Evolutionary conservation across 345 rosid genomes (phyloP).

Genomic region (Microthlaspi erraticum): DNA sequence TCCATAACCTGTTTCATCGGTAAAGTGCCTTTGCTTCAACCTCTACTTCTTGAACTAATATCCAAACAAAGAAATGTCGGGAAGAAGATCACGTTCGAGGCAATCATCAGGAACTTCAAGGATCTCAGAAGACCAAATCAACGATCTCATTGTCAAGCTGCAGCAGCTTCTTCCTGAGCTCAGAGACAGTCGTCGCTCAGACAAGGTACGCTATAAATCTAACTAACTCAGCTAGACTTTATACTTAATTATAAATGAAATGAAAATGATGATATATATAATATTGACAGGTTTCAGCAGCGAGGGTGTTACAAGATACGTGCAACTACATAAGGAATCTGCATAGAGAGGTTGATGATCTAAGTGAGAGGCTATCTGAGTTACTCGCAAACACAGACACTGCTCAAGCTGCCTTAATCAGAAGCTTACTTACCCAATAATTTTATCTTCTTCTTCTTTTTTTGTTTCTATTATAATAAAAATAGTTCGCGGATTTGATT

Average conservation of each 20-base stretch:
- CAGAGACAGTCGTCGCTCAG: constrained; percentile 61
- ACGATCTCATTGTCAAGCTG: constrained; percentile 74
- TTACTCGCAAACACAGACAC: constrained; percentile 69
- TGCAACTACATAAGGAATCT: constrained; percentile 83
- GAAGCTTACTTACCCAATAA: constrained; percentile 68
- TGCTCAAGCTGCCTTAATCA: constrained; percentile 78
- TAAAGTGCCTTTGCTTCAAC: constrained; percentile 15
- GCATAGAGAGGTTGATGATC: constrained; percentile 79
- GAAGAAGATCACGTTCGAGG: constrained; percentile 87
- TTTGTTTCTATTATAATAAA: constrained; percentile 1
- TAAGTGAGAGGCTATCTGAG: constrained; percentile 80
- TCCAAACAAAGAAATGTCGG: constrained; percentile 56
- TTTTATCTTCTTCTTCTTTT: constrained; percentile 5
- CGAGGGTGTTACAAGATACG: constrained; percentile 74
- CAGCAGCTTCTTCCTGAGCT: constrained; percentile 90
- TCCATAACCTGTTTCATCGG: constrained; percentile 32
- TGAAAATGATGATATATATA: constrained; percentile 15
- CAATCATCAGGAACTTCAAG: constrained; percentile 63
- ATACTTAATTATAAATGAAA: too few species aligned
- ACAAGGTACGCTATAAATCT: constrained; percentile 59
- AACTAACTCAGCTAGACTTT: constrained; percentile 6
- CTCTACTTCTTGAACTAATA: constrained; percentile 13
- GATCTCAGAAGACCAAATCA: constrained; percentile 83
- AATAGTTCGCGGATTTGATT: constrained; percentile 24
- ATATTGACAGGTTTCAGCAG: constrained; percentile 64